Evolutionary conservation across 495 filamentous ascomycete genomes (phyloP), one percentile per base, ranked within the genome.

Genomic region (Lophiotrema nucula): DNA sequence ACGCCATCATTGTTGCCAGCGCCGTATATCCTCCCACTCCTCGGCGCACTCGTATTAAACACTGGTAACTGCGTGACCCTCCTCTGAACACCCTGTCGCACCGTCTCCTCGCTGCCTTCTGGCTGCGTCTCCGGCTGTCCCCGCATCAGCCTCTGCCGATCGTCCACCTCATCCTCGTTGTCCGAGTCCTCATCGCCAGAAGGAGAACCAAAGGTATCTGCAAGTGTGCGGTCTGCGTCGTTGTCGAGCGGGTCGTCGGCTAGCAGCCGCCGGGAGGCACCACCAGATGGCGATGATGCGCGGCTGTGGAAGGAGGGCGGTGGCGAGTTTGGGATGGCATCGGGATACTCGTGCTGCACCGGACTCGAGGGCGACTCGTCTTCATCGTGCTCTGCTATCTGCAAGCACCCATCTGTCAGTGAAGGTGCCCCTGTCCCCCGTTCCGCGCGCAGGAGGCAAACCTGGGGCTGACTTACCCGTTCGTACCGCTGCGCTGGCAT

Each of bases 271-370:
- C 81, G 77, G 12, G 80, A 77, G 6, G 58, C 44, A 18, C 18
- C 43, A 16, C 24, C 46, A 48, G 82, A 79, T 27, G 83, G 81
- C 5, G 91, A 95, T 1, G 89, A 88, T 1, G 84, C 83, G 51
- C 88, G 83, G 37, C 92, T 97, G 66, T 81, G 89, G 71, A 97
- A 98, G 10, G 95, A 97, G 19, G 95, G 93, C 18, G 95, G 92
- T 39, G 93, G 91, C 53, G 95, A 97, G 67, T 78, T 83, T 21
- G 91, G 88, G 48, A 86, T 83, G 24, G 78, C 70, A 43, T 76
- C 67, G 19, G 69, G 61, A n/a, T n/a, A n/a, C 55, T 65, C 51
- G 69, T 73, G 56, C 60, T 69, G 52, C 64, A 69, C 58, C 31
- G 64, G 54, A 62, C 66, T 71, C 45, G 69, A 62, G 48, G 77